These are phyloP conservation scores for Talaromyces sp. DNA, from an alignment of 2,329 filamentous ascomycete genomes.

Conservation along the genomic window DNA sequence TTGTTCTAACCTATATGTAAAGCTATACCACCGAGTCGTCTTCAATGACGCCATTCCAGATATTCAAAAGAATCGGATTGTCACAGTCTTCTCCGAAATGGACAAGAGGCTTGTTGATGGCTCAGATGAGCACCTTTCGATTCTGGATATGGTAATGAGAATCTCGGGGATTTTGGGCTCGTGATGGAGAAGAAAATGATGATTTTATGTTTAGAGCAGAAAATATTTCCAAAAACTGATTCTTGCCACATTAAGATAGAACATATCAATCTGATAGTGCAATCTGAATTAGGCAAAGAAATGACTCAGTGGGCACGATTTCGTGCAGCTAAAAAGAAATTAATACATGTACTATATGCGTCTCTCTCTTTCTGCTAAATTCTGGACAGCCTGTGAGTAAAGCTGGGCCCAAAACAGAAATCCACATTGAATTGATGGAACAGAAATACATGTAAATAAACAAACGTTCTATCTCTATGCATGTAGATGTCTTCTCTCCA, in stretches of 20 bases:
- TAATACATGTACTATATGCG: too few species aligned
- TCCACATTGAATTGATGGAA: too few species aligned
- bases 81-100: conserved; percentile 83
- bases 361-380: too few species aligned
- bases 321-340: not conserved
- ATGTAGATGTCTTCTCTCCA: too few species aligned
- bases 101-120: conserved; percentile 94
- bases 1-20: not conserved
- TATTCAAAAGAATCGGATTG: conserved; percentile 83
- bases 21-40: conserved; percentile 68
- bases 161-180: conserved; percentile 65
- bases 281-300: not conserved
- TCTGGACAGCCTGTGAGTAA: too few species aligned
- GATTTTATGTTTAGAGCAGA: not conserved
- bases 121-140: conserved; percentile 87
- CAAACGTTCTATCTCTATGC: too few species aligned
- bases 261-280: not conserved
- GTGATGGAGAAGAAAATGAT: not conserved
- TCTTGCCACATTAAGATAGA: not conserved
- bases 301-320: not conserved
- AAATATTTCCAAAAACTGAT: not conserved
- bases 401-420: too few species aligned
- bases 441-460: too few species aligned
- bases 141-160: conserved; percentile 77
- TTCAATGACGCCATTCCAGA: conserved; percentile 81